phyloP scores from a whole-genome alignment of 2,329 filamentous ascomycete genomes.

The Talaromyces sp. region DNA sequence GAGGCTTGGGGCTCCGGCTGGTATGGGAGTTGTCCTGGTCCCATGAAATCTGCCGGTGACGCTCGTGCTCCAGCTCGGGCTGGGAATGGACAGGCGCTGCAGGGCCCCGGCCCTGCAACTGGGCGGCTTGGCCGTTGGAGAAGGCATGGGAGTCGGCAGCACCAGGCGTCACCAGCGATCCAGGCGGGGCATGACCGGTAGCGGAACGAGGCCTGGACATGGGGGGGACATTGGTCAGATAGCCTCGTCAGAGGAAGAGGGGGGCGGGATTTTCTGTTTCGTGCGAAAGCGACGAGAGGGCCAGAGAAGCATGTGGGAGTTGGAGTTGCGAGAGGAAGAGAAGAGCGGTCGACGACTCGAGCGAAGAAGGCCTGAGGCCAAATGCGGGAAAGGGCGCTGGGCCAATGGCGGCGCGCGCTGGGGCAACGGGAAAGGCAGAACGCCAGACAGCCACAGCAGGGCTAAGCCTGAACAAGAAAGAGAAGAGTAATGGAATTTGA shows the following conservation, averaged over 20 bases:
- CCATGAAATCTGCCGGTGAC: slow-evolving; percentile 9
- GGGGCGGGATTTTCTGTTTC: neutral
- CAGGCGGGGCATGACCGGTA: slow-evolving; percentile 34
- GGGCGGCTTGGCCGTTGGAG: slow-evolving; percentile 22
- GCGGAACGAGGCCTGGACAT: slow-evolving; percentile 45
- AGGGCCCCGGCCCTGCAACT: slow-evolving; percentile 31
- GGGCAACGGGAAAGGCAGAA: neutral
- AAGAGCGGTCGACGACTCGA: neutral
- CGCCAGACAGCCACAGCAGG: neutral
- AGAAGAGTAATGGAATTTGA: too few relatives aligned
- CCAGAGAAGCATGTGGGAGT: neutral
- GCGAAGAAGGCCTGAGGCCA: neutral
- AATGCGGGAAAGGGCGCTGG: neutral
- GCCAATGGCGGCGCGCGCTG: neutral
- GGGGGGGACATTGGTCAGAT: slow-evolving; percentile 45
- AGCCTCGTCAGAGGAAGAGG: slow-evolving; percentile 16
- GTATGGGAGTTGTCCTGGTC: slow-evolving; percentile 1
- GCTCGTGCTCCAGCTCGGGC: slow-evolving; percentile 13
- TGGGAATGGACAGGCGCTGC: slow-evolving; percentile 19
- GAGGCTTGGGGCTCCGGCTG: neutral
- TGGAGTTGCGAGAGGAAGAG: neutral
- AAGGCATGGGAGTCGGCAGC: slow-evolving; percentile 34
- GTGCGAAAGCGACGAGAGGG: neutral
- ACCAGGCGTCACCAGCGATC: slow-evolving; percentile 42
- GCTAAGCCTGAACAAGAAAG: too few relatives aligned